These are phyloP conservation scores for Maudiozyma bulderi DNA, from an alignment of 805 yeast species.

Conservation along the genomic window DNA sequence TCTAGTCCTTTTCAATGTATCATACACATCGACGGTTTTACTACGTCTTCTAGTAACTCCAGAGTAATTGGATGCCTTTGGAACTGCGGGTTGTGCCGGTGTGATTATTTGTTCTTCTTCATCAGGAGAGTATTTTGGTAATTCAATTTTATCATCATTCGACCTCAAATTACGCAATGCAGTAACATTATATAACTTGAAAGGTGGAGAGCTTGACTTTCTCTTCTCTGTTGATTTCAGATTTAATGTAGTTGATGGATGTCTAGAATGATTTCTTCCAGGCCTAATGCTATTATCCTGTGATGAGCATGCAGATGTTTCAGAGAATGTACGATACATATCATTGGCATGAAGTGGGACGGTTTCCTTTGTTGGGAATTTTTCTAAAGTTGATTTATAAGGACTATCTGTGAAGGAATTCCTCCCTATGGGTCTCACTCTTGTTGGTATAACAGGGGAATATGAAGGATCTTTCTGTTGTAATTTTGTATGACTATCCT, in stretches of 20 bases:
- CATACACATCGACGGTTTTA: constrained; percentile 24
- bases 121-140: not conserved
- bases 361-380: constrained; percentile 2
- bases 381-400: constrained; percentile 3
- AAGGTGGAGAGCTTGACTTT: not conserved
- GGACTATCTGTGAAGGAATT: constrained; percentile 4
- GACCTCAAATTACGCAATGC: constrained; percentile 1
- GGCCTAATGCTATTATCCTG: not conserved
- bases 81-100: not conserved
- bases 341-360: not conserved
- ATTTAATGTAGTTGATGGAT: not conserved
- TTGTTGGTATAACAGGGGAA: not conserved
- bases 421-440: not conserved
- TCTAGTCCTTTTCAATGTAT: constrained; percentile 6
- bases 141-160: not conserved
- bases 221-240: not conserved
- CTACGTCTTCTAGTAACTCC: constrained; percentile 21
- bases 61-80: not conserved
- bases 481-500: no score
- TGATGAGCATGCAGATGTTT: not conserved
- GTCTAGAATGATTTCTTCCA: not conserved
- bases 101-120: not conserved
- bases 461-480: no score
- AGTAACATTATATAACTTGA: not conserved
- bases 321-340: not conserved